Evolutionary conservation across 1,139 yeast species (phyloP).

Genomic region (Ogataea hybrid): DNA sequence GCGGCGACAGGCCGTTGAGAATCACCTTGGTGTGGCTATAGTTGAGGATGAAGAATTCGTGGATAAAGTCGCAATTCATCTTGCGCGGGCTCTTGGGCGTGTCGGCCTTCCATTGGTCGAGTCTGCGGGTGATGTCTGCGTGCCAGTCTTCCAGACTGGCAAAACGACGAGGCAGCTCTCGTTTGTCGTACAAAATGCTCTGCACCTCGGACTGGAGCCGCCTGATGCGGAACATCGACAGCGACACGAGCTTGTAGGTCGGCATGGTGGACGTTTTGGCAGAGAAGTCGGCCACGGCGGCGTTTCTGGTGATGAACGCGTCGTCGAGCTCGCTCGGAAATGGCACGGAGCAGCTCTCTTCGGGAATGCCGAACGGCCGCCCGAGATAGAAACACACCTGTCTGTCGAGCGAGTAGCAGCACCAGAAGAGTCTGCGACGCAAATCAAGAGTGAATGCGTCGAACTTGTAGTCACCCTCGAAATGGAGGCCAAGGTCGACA

Average conservation of each 20-base stretch:
- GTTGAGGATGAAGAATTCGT: slow-evolving; percentile 68
- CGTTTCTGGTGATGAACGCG: slow-evolving; percentile 43
- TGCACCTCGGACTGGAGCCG: slow-evolving; percentile 78
- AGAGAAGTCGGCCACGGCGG: slow-evolving; percentile 28
- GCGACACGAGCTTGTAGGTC: slow-evolving; percentile 64
- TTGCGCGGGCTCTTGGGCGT: slow-evolving; percentile 56
- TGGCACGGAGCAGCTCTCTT: slow-evolving; percentile 59
- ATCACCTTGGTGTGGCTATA: slow-evolving; percentile 73
- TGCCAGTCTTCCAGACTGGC: slow-evolving; percentile 50
- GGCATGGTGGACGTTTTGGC: slow-evolving; percentile 39
- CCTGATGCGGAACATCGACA: slow-evolving; percentile 66
- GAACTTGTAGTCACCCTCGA: slow-evolving; percentile 41
- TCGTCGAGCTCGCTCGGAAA: slow-evolving; percentile 80
- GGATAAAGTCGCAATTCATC: slow-evolving; percentile 75
- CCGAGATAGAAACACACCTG: slow-evolving; percentile 73
- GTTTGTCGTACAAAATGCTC: slow-evolving; percentile 64
- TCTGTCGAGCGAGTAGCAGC: slow-evolving; percentile 80
- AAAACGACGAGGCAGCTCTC: slow-evolving; percentile 66
- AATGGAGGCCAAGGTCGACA: slow-evolving; percentile 81
- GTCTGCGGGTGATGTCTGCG: slow-evolving; percentile 43
- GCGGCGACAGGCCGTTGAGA: slow-evolving; percentile 76
- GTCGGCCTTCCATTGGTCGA: slow-evolving; percentile 52
- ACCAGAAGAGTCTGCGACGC: slow-evolving; percentile 83
- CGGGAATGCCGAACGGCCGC: slow-evolving; percentile 74
- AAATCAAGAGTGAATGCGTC: slow-evolving; percentile 64